Conservation (phyloP, 371 early-diverging fungal species). For the Smittium culicis region DNA sequence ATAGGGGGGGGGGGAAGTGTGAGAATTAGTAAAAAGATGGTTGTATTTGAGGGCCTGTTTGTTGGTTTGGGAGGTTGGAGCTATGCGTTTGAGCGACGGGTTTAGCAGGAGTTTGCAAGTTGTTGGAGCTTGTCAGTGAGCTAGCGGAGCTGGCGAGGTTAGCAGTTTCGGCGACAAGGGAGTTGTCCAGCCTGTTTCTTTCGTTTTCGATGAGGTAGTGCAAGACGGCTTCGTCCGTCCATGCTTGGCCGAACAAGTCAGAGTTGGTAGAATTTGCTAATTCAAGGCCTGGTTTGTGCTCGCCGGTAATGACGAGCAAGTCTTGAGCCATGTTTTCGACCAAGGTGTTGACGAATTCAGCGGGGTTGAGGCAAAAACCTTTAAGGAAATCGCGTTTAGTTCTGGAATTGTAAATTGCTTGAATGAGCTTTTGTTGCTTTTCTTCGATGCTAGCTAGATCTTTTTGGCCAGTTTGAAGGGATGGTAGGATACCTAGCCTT, state of each 20-base stretch:
- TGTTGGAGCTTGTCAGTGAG: background rate
- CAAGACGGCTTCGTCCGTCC: slow-evolving; percentile 82
- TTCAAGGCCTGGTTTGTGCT: slow-evolving; percentile 43
- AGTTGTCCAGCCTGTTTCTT: background rate
- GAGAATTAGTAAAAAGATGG: background rate
- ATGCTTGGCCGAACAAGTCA: slow-evolving; percentile 63
- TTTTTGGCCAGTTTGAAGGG: slow-evolving; percentile 23
- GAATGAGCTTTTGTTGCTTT: slow-evolving; percentile 43
- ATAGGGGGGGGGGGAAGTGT: background rate
- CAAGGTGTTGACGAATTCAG: slow-evolving; percentile 82
- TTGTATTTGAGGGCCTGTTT: no score
- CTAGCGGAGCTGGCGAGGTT: background rate
- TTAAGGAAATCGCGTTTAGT: slow-evolving; percentile 87
- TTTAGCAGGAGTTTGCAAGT: background rate
- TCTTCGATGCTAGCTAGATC: slow-evolving; percentile 36
- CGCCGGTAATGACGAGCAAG: slow-evolving; percentile 42
- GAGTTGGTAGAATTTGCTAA: slow-evolving; percentile 41
- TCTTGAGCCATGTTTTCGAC: slow-evolving; percentile 82
- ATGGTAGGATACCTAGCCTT: slow-evolving; percentile 23
- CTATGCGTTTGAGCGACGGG: background rate
- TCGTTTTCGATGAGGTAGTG: slow-evolving; percentile 41
- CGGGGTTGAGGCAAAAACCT: slow-evolving; percentile 71
- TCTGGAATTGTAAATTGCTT: slow-evolving; percentile 68
- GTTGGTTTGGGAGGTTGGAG: background rate
- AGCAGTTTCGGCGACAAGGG: background rate